A percentile compares a stretch with the other conserved stretches of the same genome.
These are phyloP conservation scores for Cutaneotrichosporon dermatis DNA, from an alignment of 1,284 basidiomycete species.

Conservation along the genomic window DNA sequence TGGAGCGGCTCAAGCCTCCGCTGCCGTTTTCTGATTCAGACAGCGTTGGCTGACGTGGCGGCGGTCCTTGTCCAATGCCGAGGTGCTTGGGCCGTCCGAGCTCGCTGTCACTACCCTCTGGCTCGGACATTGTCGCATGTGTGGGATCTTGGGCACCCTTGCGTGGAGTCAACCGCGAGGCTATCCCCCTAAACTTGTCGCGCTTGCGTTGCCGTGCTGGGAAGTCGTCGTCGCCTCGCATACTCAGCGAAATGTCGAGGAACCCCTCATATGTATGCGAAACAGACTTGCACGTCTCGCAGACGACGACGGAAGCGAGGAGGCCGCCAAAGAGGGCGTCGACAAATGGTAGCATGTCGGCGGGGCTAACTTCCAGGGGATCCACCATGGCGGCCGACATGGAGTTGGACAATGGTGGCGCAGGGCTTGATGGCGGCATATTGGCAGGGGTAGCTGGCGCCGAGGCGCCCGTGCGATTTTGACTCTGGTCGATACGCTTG, in stretches of 20 bases:
- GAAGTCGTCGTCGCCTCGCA: slow-evolving; percentile 53
- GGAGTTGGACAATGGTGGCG: neutral
- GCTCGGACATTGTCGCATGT: slow-evolving; percentile 31
- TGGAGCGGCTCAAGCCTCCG: neutral
- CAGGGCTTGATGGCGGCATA: neutral
- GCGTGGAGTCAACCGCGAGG: slow-evolving; percentile 8
- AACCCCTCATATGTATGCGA: slow-evolving; percentile 91
- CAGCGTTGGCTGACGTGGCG: neutral
- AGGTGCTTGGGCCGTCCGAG: slow-evolving; percentile 1
- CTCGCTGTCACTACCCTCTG: slow-evolving; percentile 37
- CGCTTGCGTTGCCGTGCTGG: slow-evolving; percentile 46
- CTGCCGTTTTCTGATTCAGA: slow-evolving; percentile 3
- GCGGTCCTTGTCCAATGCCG: neutral
- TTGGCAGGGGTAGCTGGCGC: neutral
- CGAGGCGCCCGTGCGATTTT: neutral
- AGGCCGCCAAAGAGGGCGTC: slow-evolving; percentile 86
- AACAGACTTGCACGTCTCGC: slow-evolving; percentile 78
- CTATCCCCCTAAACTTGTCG: slow-evolving; percentile 63
- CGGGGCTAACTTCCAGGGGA: neutral
- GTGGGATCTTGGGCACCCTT: slow-evolving; percentile 53
- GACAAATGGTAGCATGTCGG: slow-evolving; percentile 62
- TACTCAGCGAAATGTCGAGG: slow-evolving; percentile 83
- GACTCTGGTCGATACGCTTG: slow-evolving; percentile 20
- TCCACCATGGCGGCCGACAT: neutral
- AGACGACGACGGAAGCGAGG: slow-evolving; percentile 83